Evolutionary conservation across 2,329 filamentous ascomycete species (phyloP), one percentile per base, ranked within the genome.

Genomic region (Calonectria crousiana): DNA sequence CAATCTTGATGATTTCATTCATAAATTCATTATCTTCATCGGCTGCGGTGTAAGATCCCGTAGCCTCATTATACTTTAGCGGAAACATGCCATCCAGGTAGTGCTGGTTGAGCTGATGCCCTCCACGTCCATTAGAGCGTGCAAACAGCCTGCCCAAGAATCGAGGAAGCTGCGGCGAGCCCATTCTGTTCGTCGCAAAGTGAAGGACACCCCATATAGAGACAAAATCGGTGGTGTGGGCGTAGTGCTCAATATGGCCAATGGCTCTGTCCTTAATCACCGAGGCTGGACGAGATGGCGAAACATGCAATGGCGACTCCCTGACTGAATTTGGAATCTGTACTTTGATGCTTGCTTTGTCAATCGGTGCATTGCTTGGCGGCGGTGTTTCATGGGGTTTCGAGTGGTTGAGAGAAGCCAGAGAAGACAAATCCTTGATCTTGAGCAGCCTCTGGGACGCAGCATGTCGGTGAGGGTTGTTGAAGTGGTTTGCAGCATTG

Each of bases 401-500:
- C 67, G 88, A 84, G 0, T 85, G 84, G 28, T 85, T 80, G 11
- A 84, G 73, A 0, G 84, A 83, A 14, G 81, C 79, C 71, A 84
- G 78, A 16, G 83, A 82, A 20, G 81, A 81, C n/a, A 81, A 72
- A 0, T 85, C 87, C 23, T 86, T 82, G 4, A 79, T 78, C 3
- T 78, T 73, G 1, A 81, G 74, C 2, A 86, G 75, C 8, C 79
- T 77, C 75, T 91, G 89, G 0, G 87, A 88, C 1, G 84, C 79
- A 14, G 86, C 78, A 72, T 90, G 88, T 4, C 89, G 87, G 77
- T 91, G 89, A 0, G 94, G 94, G 76, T 95, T 95, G 83, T 95
- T 95, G 86, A 95, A 96, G 82, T 96, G 94, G 79, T 95, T 95
- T 0, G 94, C 93, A 0, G 94, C 94, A 72, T 91, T 93, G 34